Evolutionary conservation across 2,329 filamentous ascomycete genomes (phyloP).

Genomic region (Phoma sp.): DNA sequence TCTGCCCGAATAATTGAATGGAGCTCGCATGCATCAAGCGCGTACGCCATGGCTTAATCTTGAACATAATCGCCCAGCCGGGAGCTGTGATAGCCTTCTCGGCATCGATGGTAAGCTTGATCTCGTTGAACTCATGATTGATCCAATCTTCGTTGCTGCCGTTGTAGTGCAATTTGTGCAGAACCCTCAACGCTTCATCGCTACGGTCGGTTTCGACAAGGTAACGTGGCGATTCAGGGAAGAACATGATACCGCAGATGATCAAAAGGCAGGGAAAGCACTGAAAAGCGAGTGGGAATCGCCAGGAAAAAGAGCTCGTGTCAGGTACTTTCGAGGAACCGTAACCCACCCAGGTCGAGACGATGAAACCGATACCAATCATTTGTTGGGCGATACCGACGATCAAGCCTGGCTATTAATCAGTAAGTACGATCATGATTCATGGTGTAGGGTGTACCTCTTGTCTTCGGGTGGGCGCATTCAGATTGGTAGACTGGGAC

Average conservation of each 20-base stretch:
- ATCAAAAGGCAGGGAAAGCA: constrained; percentile 55
- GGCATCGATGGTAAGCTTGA: constrained; percentile 68
- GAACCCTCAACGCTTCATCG: constrained; percentile 59
- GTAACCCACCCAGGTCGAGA: constrained; percentile 63
- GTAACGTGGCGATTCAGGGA: constrained; percentile 50
- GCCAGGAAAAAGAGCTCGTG: constrained; percentile 50
- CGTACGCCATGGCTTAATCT: constrained; percentile 65
- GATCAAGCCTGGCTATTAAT: constrained; percentile 50
- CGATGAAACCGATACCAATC: constrained; percentile 65
- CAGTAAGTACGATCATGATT: not conserved
- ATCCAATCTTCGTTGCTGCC: constrained; percentile 66
- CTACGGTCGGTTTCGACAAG: constrained; percentile 58
- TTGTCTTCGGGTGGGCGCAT: constrained; percentile 64
- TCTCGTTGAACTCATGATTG: constrained; percentile 65
- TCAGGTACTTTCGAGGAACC: constrained; percentile 46
- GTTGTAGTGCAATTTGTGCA: constrained; percentile 61
- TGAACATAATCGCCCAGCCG: constrained; percentile 66
- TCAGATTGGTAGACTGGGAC: constrained; percentile 72
- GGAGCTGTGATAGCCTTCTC: constrained; percentile 62
- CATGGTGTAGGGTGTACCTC: constrained; percentile 49
- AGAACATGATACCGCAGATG: constrained; percentile 53
- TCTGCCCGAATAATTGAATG: constrained; percentile 71
- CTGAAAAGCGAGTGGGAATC: constrained; percentile 58
- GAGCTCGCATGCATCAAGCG: constrained; percentile 67
- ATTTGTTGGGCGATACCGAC: constrained; percentile 66